Evolutionary conservation across 2,329 filamentous ascomycete genomes (phyloP).

Genomic region (Graphiopsis chlorocephala): DNA sequence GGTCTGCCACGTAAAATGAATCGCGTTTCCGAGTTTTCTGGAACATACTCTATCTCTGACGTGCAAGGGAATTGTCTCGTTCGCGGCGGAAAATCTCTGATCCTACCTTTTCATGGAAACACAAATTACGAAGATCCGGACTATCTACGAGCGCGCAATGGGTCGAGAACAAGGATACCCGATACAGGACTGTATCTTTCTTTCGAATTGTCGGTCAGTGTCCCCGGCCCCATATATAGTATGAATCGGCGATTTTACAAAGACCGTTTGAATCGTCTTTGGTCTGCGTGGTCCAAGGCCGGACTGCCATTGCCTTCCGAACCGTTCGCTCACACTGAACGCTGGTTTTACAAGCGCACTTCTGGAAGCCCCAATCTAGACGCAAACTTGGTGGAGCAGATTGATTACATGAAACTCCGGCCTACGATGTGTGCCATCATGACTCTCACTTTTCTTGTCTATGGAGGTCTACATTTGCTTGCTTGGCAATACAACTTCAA

Average conservation of each 20-base stretch:
- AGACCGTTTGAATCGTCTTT: background rate
- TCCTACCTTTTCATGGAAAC: no score
- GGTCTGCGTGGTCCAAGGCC: background rate
- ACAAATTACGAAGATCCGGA: no score
- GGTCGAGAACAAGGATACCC: background rate
- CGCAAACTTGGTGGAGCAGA: background rate
- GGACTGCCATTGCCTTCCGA: background rate
- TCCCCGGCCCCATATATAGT: no score
- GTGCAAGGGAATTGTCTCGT: background rate
- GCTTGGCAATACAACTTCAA: slow-evolving; percentile 8
- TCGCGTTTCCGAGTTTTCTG: no score
- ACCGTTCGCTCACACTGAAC: background rate
- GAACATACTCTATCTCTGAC: background rate
- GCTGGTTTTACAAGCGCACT: background rate
- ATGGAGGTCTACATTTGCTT: slow-evolving; percentile 5
- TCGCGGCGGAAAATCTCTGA: no score
- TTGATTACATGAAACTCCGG: no score
- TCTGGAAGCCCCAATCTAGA: background rate
- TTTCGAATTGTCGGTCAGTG: background rate
- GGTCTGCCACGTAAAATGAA: no score
- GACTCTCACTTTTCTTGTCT: background rate
- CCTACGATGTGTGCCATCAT: background rate
- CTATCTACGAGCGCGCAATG: no score
- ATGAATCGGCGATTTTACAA: no score
- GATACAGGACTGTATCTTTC: background rate